Base-by-base conservation (phyloP, 169 alveolate genomes). In the Plasmodium gaboni region DNA sequence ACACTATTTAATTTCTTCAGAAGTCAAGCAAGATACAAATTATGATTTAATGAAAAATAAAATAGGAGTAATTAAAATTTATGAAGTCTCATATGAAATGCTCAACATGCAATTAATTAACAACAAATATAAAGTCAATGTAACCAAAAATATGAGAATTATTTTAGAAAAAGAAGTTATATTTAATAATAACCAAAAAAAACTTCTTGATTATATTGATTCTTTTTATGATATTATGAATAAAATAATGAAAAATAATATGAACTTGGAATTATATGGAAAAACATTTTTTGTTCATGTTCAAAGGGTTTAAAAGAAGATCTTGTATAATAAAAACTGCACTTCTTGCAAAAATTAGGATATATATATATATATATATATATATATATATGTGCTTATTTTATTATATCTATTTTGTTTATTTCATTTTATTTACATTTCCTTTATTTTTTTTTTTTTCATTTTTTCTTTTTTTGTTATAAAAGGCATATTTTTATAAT, bases 231-330 rank as follows among this genome's bases (percentile, higher is more conserved):
- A 80, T 2, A 80, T 63, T 38, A 80, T 80, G 71, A 80, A 68
- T 68, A 68, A 80, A 68, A 80, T 80, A 10, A 80, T 80, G 90
- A 67, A 80, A 80, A 80, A 80, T 55, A 80, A 80, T 28, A 80
- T 80, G 73, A 68, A 80, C 61, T 51, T 80, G 51, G 90, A 80
- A 38, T 55, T 80, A 50, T 32, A 67, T 15, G 83, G 90, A 17
- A 80, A 80, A 55, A 67, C 78, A 6, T 80, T 80, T 59, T 80
- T 51, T 68, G 78, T 80, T 15, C 90, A 80, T 80, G n/a, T 80
- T 19, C 71, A 67, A 12, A 80, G 38, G 42, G 57, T 22, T 24
- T 80, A 38, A 80, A 13, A 1, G 28, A 32, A 32, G 44, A 32
- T 7, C 44, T 32, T 4, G 44, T 0, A 32, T 32, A 4, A 32